These are phyloP conservation scores for Closterium sp. DNA, from an alignment of 139 green algal species.

Conservation along the genomic window DNA sequence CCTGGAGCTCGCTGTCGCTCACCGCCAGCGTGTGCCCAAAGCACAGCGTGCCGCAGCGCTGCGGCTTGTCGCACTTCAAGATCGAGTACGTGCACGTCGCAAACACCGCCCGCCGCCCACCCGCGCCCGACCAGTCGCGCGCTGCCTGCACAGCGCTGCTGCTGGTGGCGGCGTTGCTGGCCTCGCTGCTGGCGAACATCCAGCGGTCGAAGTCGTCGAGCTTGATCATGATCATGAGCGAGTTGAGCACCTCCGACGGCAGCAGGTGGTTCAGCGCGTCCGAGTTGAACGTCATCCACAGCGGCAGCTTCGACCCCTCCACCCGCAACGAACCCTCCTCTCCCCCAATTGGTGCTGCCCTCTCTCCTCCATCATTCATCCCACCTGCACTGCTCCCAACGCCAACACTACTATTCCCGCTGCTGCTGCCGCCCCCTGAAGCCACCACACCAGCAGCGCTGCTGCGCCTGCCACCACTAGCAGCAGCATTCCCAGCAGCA, in stretches of 20 bases:
- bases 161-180: background rate
- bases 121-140: background rate
- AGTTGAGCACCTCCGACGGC: slow-evolving; percentile 17
- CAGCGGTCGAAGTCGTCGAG: slow-evolving; percentile 25
- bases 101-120: background rate
- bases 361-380: background rate
- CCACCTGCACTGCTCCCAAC: background rate
- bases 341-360: background rate
- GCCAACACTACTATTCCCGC: background rate
- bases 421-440: background rate
- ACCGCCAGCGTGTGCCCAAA: slow-evolving; percentile 21
- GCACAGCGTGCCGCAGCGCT: slow-evolving; percentile 21
- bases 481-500: background rate
- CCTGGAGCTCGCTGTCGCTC: slow-evolving; percentile 16
- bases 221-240: slow-evolving; percentile 30
- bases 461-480: background rate
- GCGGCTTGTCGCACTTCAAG: slow-evolving; percentile 22
- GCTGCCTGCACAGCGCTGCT: background rate
- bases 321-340: background rate
- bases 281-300: slow-evolving; percentile 16
- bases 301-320: slow-evolving; percentile 3
- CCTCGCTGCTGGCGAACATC: slow-evolving; percentile 9
- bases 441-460: background rate
- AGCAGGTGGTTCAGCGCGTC: slow-evolving; percentile 2
- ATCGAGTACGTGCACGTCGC: slow-evolving; percentile 10